Base-by-base conservation (phyloP, 352 stramenopile genomes). In the Pythium grandisporangium region DNA sequence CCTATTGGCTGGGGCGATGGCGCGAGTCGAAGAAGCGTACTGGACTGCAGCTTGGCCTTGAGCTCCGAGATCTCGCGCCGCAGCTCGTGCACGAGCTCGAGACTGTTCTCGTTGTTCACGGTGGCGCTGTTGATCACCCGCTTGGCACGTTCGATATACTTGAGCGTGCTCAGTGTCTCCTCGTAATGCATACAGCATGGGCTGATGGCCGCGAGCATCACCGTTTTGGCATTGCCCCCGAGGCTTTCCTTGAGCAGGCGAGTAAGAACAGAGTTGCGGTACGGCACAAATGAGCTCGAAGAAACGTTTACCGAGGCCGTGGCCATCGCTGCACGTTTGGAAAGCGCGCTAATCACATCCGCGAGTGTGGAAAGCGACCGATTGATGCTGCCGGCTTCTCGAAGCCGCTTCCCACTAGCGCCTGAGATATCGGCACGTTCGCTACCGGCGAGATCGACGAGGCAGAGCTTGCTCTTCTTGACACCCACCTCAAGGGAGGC, bases 231-330 rank as follows among this genome's bases (percentile, higher is more conserved):
- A 29, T 92, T 87, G 2, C 83, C 78, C 29, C 78, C 81, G 2
- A 95, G 62, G 38, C 68, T 79, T 37, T 90, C 67, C 30, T 90
- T 89, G 19, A 93, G 55, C 27, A 93, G 38, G 3, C 83, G 53
- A 6, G 84, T 96, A 19, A 96, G 58, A 16, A 93, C 70, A 12
- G 79, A 93, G 50, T 96, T 96, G 19, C 86, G 70, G 39, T 95
- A 96, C 1, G 87, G 86, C 13, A 95, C 65, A 50, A 85, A 93
- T 42, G 37, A 36, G 44, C n/a, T 20, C n/a, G 35, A 37, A 21
- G 30, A 24, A 20, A 17, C 6, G 21, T 5, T 19, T 23, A 2
- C 21, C 17, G 19, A 10, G 2, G n/a, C 7, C 4, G 24, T 27
- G 5, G 4, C 34, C 23, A 6, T 51, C n/a, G 30, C 37, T 39